Conservation (phyloP, 2,329 filamentous ascomycete species). For the Pyricularia pennisetigena region DNA sequence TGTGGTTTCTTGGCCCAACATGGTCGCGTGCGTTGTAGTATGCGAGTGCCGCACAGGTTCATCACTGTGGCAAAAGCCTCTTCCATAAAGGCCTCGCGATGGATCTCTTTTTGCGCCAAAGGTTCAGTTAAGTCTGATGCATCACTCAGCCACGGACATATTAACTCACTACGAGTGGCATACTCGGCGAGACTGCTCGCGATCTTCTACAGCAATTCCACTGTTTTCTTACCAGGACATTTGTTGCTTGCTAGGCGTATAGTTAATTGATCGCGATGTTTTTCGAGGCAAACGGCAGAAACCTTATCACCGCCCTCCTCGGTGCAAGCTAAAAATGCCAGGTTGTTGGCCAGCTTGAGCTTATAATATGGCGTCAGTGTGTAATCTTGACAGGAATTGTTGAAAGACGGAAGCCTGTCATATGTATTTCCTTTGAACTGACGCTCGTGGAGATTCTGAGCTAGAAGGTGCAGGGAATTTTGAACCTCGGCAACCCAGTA, state of each 20-base stretch:
- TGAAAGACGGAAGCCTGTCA: not conserved
- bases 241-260: constrained; percentile 5
- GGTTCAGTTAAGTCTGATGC: not conserved
- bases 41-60: not conserved
- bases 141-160: not conserved
- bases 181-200: not conserved
- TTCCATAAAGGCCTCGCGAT: not conserved
- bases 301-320: not conserved
- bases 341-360: constrained; percentile 2
- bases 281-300: constrained; percentile 4
- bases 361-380: constrained; percentile 3
- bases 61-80: not conserved
- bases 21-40: not conserved
- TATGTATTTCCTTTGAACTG: not conserved
- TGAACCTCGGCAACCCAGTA: not conserved
- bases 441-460: not conserved
- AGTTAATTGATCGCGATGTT: not conserved
- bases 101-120: not conserved
- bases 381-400: not conserved
- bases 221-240: not conserved
- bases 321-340: constrained; percentile 2
- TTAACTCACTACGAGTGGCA: not conserved
- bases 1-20: not conserved
- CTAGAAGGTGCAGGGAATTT: not conserved
- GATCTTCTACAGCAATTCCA: not conserved